Evolutionary conservation across 768 basidiomycete species (phyloP).

Genomic region (Serendipita sp.): DNA sequence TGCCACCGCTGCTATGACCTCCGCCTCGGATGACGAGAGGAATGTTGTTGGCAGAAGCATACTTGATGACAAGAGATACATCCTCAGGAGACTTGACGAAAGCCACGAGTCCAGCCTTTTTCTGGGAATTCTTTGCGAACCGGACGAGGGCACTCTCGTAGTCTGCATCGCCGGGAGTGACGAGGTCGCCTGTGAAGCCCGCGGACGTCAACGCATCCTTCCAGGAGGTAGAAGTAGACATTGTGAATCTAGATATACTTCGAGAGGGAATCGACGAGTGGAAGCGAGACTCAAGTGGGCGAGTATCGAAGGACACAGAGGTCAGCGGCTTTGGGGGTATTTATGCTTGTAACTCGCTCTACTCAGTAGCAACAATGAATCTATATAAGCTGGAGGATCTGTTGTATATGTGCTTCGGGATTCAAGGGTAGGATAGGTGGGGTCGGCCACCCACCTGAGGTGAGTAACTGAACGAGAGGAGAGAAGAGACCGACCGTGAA

Average conservation of each 20-base stretch:
- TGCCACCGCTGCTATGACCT: constrained; percentile 8
- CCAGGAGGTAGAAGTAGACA: background rate
- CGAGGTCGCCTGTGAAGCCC: constrained; percentile 29
- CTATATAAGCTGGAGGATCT: too few species aligned
- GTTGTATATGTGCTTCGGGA: too few species aligned
- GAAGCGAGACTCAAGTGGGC: too few species aligned
- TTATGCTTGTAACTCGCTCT: too few species aligned
- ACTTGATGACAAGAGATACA: constrained; percentile 23
- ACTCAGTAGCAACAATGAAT: too few species aligned
- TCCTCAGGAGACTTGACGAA: constrained; percentile 29
- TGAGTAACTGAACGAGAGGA: too few species aligned
- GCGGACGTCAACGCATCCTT: background rate
- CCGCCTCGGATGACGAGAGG: constrained; percentile 6
- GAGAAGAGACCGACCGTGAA: too few species aligned
- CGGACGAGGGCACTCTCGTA: constrained; percentile 28
- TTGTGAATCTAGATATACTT: background rate
- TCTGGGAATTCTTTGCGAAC: constrained; percentile 29
- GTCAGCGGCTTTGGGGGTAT: too few species aligned
- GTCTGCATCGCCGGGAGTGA: constrained; percentile 22
- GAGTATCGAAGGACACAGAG: too few species aligned
- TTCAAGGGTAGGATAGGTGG: too few species aligned
- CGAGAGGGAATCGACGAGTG: too few species aligned
- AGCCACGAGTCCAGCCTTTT: constrained; percentile 27
- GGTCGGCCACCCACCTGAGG: too few species aligned
- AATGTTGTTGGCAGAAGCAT: constrained; percentile 19